Conservation (phyloP, 2,329 filamentous ascomycete genomes). For the Nothomitra cinnamomea region DNA sequence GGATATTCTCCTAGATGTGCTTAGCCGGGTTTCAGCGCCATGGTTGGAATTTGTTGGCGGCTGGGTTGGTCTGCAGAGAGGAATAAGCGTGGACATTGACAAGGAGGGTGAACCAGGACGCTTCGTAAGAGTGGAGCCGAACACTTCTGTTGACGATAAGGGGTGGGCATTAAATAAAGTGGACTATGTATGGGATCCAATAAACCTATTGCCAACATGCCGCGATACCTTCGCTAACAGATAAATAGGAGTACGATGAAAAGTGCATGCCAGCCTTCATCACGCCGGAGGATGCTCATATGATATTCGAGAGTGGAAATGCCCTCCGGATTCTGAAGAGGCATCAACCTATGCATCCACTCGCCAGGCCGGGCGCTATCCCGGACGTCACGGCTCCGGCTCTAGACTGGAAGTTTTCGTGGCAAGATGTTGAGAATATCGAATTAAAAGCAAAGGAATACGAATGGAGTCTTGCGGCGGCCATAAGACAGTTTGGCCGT, state of each 20-base stretch:
- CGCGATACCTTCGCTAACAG: not conserved
- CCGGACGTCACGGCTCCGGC: conserved; percentile 33
- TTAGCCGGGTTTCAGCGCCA: conserved; percentile 44
- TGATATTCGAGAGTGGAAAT: conserved; percentile 64
- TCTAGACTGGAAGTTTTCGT: conserved; percentile 34
- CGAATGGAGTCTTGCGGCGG: conserved; percentile 25
- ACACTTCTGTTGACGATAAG: conserved; percentile 39
- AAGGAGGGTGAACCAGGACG: conserved; percentile 32
- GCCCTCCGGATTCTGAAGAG: conserved; percentile 56
- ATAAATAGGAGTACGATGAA: conserved; percentile 30
- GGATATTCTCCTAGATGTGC: conserved; percentile 47
- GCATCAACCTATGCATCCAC: conserved; percentile 54
- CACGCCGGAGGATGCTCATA: conserved; percentile 46
- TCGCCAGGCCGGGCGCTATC: conserved; percentile 34
- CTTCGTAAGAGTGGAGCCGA: conserved; percentile 43
- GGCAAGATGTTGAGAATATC: conserved; percentile 14
- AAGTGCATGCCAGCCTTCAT: conserved; percentile 56
- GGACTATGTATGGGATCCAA: conserved; percentile 31
- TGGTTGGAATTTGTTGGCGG: conserved; percentile 52
- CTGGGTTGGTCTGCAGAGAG: conserved; percentile 53
- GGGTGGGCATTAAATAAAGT: conserved; percentile 38
- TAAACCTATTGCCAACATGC: not conserved
- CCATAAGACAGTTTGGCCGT: conserved; percentile 16
- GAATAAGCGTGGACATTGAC: conserved; percentile 22
- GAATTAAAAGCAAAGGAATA: conserved; percentile 22